Evolutionary conservation across 2,329 filamentous ascomycete genomes (phyloP).

Genomic region (Rugonectria rugulosa): DNA sequence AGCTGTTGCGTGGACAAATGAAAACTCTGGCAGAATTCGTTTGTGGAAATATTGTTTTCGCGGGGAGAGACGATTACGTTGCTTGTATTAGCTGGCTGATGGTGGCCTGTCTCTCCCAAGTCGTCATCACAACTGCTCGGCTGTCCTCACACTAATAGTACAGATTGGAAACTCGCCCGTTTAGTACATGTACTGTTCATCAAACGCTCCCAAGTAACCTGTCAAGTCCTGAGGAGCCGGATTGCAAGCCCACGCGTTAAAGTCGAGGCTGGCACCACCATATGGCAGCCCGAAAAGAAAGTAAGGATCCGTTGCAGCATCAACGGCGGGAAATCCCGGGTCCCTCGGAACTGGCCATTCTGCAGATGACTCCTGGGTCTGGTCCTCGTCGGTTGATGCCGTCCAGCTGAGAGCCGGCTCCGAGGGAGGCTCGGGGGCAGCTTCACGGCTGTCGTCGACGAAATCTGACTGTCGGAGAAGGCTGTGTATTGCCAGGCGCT

Average conservation of each 20-base stretch:
- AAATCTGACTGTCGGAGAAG: constrained; percentile 50
- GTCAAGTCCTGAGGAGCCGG: constrained; percentile 24
- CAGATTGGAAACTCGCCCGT: neutral
- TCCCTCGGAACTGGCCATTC: constrained; percentile 24
- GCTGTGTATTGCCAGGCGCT: constrained; percentile 49
- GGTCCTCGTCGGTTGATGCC: constrained; percentile 34
- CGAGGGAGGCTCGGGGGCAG: constrained; percentile 30
- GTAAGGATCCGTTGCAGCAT: constrained; percentile 28
- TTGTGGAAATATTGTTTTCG: constrained; percentile 8
- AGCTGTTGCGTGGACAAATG: neutral
- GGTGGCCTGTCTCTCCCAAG: neutral
- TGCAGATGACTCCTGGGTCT: constrained; percentile 15
- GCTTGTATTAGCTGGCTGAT: neutral
- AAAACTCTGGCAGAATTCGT: neutral
- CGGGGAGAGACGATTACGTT: neutral
- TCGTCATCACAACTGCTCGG: neutral
- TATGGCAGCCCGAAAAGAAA: constrained; percentile 35
- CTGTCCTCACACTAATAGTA: neutral
- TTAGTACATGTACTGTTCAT: constrained; percentile 40
- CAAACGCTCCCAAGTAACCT: constrained; percentile 26
- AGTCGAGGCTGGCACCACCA: constrained; percentile 26
- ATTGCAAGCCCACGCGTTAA: constrained; percentile 32
- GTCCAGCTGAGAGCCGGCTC: constrained; percentile 32
- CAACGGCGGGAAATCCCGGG: constrained; percentile 14
- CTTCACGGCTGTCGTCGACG: constrained; percentile 48